These are phyloP conservation scores for Neolentinus lepideus DNA, from an alignment of 1,284 basidiomycete species.

Conservation along the genomic window DNA sequence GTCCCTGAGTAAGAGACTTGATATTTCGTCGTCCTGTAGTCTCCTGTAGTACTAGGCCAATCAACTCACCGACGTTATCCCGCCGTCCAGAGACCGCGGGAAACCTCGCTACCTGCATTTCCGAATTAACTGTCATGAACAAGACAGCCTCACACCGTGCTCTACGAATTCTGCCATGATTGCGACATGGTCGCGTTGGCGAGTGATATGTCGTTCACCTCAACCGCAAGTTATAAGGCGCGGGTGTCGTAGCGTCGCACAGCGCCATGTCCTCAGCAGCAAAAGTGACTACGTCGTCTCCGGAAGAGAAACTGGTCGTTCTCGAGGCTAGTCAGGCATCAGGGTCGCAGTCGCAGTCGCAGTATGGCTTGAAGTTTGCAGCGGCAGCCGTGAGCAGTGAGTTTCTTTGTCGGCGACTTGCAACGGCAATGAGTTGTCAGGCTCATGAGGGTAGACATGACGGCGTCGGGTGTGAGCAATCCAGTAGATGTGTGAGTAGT, in stretches of 20 bases:
- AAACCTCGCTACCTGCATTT: neutral
- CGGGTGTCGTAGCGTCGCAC: neutral
- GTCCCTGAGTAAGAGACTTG: neutral
- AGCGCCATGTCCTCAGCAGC: neutral
- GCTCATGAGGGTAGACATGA: conserved; percentile 21
- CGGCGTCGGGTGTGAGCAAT: conserved; percentile 28
- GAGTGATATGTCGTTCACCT: neutral
- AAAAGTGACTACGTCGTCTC: neutral
- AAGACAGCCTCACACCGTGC: neutral
- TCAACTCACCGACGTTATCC: neutral
- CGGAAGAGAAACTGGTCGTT: neutral
- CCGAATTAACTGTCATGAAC: neutral
- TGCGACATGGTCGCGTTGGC: neutral
- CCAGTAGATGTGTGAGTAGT: conserved; percentile 27
- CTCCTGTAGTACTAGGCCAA: no score
- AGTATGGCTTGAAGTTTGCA: conserved; percentile 8
- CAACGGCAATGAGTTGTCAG: neutral
- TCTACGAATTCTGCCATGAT: neutral
- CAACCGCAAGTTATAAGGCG: neutral
- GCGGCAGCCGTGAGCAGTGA: conserved; percentile 11
- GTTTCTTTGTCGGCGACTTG: neutral
- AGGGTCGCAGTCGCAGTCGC: neutral
- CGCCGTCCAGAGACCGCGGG: neutral
- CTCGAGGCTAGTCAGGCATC: neutral
- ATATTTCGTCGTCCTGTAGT: no score